These are phyloP conservation scores for Citrus inodora DNA, from an alignment of 345 rosid genomes.

Conservation along the genomic window DNA sequence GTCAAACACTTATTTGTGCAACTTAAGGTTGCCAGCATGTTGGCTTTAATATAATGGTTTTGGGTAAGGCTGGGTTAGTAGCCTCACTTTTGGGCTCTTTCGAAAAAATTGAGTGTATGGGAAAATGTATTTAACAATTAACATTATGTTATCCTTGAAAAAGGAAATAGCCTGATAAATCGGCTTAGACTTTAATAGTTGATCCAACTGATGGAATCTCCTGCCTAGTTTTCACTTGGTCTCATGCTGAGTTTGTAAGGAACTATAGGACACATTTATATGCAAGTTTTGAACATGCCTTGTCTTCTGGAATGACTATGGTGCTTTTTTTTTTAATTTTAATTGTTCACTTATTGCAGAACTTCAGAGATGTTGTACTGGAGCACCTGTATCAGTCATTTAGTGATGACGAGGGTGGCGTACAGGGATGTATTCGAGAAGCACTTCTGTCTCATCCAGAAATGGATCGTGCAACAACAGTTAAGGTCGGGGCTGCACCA, in stretches of 20 bases:
- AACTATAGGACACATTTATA: conserved; percentile 15
- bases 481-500: conserved; percentile 37
- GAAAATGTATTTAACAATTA: background rate
- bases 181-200: background rate
- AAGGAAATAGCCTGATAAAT: background rate
- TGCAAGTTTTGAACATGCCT: conserved; percentile 13
- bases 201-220: background rate
- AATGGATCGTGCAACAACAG: conserved; percentile 14
- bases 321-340: background rate
- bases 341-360: conserved; percentile 26
- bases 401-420: conserved; percentile 41
- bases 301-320: conserved; percentile 7
- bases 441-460: conserved; percentile 31
- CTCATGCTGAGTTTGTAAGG: conserved; percentile 22
- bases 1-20: background rate
- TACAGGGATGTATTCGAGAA: conserved; percentile 45
- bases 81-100: background rate
- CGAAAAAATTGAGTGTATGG: background rate
- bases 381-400: conserved; percentile 43
- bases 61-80: background rate
- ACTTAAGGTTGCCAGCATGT: background rate
- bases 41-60: background rate
- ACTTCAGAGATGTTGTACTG: conserved; percentile 41
- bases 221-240: conserved; percentile 6
- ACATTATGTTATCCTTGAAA: background rate